These are phyloP conservation scores for Termitomyces eurrhizus DNA, from an alignment of 768 basidiomycete species.

Conservation along the genomic window DNA sequence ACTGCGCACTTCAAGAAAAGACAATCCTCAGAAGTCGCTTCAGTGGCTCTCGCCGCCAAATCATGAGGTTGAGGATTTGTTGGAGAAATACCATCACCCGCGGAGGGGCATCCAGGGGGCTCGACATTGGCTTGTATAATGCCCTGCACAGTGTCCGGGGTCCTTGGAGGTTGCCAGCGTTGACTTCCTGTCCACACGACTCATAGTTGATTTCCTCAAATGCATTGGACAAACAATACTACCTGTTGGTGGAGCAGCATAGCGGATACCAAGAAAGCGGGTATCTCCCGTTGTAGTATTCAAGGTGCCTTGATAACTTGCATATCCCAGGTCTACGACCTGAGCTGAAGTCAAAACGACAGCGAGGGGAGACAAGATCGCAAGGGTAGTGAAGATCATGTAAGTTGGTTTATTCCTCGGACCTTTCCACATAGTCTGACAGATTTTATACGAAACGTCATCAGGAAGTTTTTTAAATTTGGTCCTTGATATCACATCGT, in stretches of 20 bases:
- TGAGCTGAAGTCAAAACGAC: conserved; percentile 7
- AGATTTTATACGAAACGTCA: neutral
- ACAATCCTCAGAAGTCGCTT: conserved; percentile 33
- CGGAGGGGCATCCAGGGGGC: conserved; percentile 30
- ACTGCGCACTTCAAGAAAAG: conserved; percentile 33
- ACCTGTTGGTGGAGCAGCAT: conserved; percentile 48
- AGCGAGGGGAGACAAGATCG: neutral
- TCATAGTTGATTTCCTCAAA: neutral
- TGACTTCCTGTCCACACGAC: conserved; percentile 20
- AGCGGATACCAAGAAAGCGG: conserved; percentile 41
- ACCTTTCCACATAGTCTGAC: neutral
- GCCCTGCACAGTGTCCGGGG: conserved; percentile 22
- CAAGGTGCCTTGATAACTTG: conserved; percentile 37
- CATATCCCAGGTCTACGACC: conserved; percentile 41
- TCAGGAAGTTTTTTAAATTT: too few species aligned
- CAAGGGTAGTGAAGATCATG: neutral
- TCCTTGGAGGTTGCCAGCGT: conserved; percentile 32
- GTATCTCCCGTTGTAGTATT: conserved; percentile 30
- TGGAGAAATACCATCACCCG: conserved; percentile 22
- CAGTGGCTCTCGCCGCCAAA: neutral
- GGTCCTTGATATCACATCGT: neutral
- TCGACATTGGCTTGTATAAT: conserved; percentile 29
- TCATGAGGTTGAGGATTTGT: conserved; percentile 27
- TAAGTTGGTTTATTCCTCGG: neutral
- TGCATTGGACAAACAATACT: conserved; percentile 1